Conservation (phyloP, 345 rosid genomes). For the Gossypium herbaceum region DNA sequence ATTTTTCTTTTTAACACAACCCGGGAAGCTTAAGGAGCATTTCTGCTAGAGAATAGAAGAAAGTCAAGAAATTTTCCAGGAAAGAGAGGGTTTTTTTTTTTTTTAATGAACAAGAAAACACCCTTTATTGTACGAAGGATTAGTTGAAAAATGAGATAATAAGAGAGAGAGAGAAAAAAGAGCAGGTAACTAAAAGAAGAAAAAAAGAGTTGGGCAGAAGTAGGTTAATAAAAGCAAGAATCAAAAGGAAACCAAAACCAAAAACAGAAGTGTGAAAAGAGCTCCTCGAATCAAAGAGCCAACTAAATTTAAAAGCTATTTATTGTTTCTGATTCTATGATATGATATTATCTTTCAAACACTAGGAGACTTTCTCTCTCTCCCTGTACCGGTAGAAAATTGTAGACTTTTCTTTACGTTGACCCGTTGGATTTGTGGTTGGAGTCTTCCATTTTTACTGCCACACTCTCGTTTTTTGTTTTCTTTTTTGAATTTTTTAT, state of each 20-base stretch:
- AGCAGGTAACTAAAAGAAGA: neutral
- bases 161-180: neutral
- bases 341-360: neutral
- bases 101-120: neutral
- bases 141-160: conserved; percentile 6
- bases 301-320: conserved; percentile 16
- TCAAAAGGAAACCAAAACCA: too few species aligned
- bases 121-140: neutral
- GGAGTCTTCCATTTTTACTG: neutral
- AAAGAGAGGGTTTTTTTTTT: neutral
- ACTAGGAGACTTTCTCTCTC: neutral
- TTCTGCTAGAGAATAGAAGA: neutral
- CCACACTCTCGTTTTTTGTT: neutral
- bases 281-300: conserved; percentile 1
- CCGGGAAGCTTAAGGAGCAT: conserved; percentile 13
- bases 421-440: neutral
- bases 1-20: neutral
- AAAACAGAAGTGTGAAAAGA: conserved; percentile 3
- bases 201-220: neutral
- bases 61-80: neutral
- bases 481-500: neutral
- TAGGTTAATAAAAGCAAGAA: neutral
- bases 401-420: neutral
- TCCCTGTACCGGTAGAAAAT: neutral
- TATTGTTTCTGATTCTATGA: conserved; percentile 1